A percentile compares a stretch with the other conserved stretches of the same genome.
Conservation (phyloP, 2,329 filamentous ascomycete species). For the Xylaria sp. region DNA sequence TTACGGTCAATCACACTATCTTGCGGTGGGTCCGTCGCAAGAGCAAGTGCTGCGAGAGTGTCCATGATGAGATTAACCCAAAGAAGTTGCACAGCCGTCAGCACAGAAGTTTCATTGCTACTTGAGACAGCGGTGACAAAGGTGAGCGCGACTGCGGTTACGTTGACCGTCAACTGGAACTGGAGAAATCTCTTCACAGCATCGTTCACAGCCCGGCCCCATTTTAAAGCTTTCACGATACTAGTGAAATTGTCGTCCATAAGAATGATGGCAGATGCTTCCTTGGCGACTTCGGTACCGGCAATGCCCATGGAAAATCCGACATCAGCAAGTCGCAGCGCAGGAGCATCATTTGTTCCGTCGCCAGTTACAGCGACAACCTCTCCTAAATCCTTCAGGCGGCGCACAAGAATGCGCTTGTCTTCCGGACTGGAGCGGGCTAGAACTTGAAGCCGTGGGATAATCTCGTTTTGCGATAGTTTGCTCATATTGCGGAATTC, state of each 20-base stretch:
- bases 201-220: conserved; percentile 82
- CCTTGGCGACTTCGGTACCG: conserved; percentile 85
- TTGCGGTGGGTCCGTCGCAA: conserved; percentile 90
- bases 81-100: conserved; percentile 89
- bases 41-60: conserved; percentile 87
- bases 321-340: conserved; percentile 82
- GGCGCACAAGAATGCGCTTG: conserved; percentile 77
- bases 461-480: conserved; percentile 72
- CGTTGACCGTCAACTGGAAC: conserved; percentile 87
- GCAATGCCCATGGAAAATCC: conserved; percentile 89
- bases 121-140: conserved; percentile 88
- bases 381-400: conserved; percentile 77
- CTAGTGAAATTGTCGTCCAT: conserved; percentile 91
- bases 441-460: conserved; percentile 76
- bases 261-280: conserved; percentile 84
- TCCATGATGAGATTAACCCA: conserved; percentile 99
- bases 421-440: conserved; percentile 81
- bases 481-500: conserved; percentile 78
- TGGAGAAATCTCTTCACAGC: conserved; percentile 81
- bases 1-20: conserved; percentile 83
- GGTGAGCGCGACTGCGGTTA: conserved; percentile 87
- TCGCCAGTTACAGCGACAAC: conserved; percentile 86
- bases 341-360: conserved; percentile 85
- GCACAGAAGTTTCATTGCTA: conserved; percentile 74
- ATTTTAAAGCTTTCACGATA: conserved; percentile 85